phyloP scores from a whole-genome alignment of 2,329 filamentous ascomycete genomes.

The Cladorrhinum sp. region DNA sequence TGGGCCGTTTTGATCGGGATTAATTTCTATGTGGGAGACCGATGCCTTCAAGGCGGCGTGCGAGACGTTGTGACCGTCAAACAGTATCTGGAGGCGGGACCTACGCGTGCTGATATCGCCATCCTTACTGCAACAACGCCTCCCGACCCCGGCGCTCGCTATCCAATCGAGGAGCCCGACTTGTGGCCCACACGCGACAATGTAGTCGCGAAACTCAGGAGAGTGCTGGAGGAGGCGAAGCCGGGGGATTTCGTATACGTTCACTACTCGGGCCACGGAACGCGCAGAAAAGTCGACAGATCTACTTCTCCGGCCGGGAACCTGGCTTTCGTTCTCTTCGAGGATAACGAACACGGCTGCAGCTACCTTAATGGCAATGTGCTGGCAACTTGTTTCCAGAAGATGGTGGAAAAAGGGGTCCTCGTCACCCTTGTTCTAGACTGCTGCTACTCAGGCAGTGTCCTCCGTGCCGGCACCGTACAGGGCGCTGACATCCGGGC shows the following conservation, averaged over 20 bases:
- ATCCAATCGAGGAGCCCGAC: neutral
- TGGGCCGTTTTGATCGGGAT: constrained; percentile 8
- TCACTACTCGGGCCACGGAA: constrained; percentile 8
- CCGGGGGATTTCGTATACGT: constrained; percentile 6
- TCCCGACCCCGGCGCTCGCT: neutral
- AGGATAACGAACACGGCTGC: no score
- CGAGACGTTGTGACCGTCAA: neutral
- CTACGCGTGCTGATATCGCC: neutral
- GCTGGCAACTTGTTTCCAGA: neutral
- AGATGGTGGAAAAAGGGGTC: constrained; percentile 4
- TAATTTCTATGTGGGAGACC: neutral
- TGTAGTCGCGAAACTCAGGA: neutral
- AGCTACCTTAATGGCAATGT: neutral
- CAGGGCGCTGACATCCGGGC: neutral
- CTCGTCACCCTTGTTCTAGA: constrained; percentile 8
- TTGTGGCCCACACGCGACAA: constrained; percentile 7
- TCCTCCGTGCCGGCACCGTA: neutral
- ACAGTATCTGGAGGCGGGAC: neutral
- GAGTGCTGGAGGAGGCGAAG: neutral
- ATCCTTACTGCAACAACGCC: neutral
- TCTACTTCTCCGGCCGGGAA: constrained; percentile 5
- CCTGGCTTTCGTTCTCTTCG: neutral
- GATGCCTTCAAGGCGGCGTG: neutral
- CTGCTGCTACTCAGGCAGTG: constrained; percentile 10
- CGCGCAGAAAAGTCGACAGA: neutral